Conservation (phyloP, 164 flowering plant species). For the Berberis thunbergii region DNA sequence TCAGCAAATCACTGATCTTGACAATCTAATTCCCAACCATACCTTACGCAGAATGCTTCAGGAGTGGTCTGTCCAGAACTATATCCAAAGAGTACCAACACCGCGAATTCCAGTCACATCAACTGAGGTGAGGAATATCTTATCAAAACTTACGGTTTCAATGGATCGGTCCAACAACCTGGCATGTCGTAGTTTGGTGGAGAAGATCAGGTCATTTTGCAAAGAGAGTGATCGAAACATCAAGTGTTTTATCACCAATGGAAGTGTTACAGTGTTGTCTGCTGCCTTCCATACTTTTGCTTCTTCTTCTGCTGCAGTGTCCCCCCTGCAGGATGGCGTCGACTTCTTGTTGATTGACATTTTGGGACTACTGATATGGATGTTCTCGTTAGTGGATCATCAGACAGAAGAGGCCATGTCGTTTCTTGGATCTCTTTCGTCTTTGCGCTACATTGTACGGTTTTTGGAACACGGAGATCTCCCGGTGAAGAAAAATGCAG, state of each 20-base stretch:
- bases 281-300: constrained; percentile 37
- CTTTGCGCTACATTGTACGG: constrained; percentile 39
- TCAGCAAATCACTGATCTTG: constrained; percentile 29
- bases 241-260: constrained; percentile 30
- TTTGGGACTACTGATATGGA: constrained; percentile 20
- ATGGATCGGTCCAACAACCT: constrained; percentile 11
- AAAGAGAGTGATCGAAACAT: constrained; percentile 60
- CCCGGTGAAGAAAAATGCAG: constrained; percentile 36
- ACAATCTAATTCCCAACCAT: constrained; percentile 61
- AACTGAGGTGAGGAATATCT: constrained; percentile 28
- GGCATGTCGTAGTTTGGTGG: constrained; percentile 29
- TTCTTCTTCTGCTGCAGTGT: not conserved
- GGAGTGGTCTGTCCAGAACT: constrained; percentile 73
- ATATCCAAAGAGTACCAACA: constrained; percentile 72
- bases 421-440: constrained; percentile 24
- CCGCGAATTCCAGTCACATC: constrained; percentile 52
- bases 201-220: constrained; percentile 27
- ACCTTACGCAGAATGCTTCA: constrained; percentile 64
- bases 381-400: constrained; percentile 28
- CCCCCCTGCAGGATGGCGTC: constrained; percentile 4
- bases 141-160: constrained; percentile 18
- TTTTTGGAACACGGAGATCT: constrained; percentile 35
- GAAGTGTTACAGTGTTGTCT: constrained; percentile 24
- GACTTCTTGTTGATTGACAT: constrained; percentile 33
- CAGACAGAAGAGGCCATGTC: constrained; percentile 18